Evolutionary conservation across 164 flowering plant genomes (phyloP).

Genomic region (Amborella trichopoda): DNA sequence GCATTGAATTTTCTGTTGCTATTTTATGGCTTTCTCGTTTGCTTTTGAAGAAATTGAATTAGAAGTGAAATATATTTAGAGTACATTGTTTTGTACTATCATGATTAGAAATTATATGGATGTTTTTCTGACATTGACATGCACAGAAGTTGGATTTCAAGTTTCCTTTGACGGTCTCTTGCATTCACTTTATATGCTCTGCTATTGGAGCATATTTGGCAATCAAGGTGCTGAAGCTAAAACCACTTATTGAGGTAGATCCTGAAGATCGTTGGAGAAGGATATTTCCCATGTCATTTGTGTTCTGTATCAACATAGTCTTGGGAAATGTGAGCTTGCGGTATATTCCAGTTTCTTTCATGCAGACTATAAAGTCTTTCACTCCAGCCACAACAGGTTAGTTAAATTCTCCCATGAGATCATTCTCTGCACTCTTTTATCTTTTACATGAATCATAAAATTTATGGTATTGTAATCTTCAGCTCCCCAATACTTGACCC

Average conservation of each 20-base stretch:
- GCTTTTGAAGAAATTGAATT: too few species aligned
- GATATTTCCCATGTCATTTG: constrained; percentile 97
- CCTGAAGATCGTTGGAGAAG: constrained; percentile 97
- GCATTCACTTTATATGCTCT: constrained; percentile 92
- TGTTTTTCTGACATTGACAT: too few species aligned
- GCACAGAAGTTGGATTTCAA: constrained; percentile 88
- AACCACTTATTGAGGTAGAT: constrained; percentile 80
- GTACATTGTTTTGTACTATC: too few species aligned
- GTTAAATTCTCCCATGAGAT: constrained; percentile 8
- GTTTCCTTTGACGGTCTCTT: constrained; percentile 84
- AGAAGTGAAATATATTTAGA: too few species aligned
- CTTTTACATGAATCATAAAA: too few species aligned
- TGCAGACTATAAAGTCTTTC: constrained; percentile 97
- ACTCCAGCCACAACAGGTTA: constrained; percentile 99
- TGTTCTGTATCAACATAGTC: constrained; percentile 91
- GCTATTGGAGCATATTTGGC: constrained; percentile 77
- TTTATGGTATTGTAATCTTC: too few species aligned
- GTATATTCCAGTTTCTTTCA: constrained; percentile 93
- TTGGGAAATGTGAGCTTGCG: constrained; percentile 94
- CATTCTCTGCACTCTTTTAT: neutral
- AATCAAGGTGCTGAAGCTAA: constrained; percentile 75
- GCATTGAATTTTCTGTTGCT: too few species aligned
- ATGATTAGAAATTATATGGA: too few species aligned
- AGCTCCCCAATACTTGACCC: too few species aligned
- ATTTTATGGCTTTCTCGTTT: too few species aligned